Percentiles rank a stretch among this genome's conserved stretches.
These are phyloP conservation scores for Mycena vulgaris DNA, from an alignment of 768 basidiomycete species.

Conservation along the genomic window DNA sequence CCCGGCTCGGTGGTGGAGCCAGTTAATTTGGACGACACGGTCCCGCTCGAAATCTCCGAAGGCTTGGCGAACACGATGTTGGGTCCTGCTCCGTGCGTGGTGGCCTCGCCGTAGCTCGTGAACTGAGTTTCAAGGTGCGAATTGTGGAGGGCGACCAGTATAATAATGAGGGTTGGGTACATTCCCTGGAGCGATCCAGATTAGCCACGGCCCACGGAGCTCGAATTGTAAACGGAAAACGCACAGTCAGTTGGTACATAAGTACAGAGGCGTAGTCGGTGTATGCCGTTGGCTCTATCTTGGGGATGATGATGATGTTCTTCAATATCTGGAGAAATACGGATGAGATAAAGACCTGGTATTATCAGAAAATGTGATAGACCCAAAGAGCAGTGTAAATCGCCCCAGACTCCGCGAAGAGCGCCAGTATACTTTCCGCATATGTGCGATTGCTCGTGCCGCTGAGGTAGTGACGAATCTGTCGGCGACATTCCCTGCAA, in stretches of 20 bases:
- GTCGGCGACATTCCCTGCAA: background rate
- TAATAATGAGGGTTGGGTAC: constrained; percentile 28
- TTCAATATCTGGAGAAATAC: constrained; percentile 1
- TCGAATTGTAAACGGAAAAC: background rate
- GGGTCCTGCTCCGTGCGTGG: too few relatives aligned
- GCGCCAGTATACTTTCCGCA: constrained; percentile 15
- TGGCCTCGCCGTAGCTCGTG: constrained; percentile 11
- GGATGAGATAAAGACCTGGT: background rate
- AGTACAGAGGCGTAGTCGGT: constrained; percentile 9
- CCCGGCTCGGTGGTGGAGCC: too few relatives aligned
- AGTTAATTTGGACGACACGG: too few relatives aligned
- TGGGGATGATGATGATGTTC: constrained; percentile 15
- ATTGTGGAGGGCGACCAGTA: constrained; percentile 24
- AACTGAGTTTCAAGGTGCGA: constrained; percentile 32
- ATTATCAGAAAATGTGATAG: background rate
- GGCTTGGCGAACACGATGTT: too few relatives aligned
- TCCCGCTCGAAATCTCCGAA: too few relatives aligned
- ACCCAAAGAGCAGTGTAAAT: constrained; percentile 29
- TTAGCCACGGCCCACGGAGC: background rate
- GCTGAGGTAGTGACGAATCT: constrained; percentile 1
- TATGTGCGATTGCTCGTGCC: background rate
- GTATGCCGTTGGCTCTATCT: background rate
- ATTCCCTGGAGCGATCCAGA: constrained; percentile 11
- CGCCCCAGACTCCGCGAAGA: constrained; percentile 23
- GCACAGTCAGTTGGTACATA: constrained; percentile 16